Evolutionary conservation across 2,329 filamentous ascomycete species (phyloP).

Genomic region (Colletotrichum acutatum): DNA sequence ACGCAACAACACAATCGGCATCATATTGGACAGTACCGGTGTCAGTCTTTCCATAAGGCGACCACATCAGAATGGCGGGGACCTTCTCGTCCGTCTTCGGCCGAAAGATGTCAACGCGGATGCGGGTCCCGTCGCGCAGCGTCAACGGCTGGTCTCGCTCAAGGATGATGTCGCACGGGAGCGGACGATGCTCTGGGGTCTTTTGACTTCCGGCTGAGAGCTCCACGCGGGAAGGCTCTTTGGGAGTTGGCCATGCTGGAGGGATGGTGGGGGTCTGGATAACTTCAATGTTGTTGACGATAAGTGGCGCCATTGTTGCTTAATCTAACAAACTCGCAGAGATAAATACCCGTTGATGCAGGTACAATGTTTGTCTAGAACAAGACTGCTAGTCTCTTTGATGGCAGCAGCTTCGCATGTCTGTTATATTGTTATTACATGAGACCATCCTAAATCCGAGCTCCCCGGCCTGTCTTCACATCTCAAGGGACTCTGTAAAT

Average conservation of each 20-base stretch:
- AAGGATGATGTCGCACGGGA: conserved; percentile 17
- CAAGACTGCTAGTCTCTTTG: neutral
- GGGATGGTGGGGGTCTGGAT: conserved; percentile 2
- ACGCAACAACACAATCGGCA: neutral
- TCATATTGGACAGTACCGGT: neutral
- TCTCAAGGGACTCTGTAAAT: neutral
- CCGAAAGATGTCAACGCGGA: conserved; percentile 13
- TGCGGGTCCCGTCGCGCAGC: conserved; percentile 7
- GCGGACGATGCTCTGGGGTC: neutral
- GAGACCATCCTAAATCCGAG: neutral
- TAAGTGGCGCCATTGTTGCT: conserved; percentile 11
- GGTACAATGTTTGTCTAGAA: neutral
- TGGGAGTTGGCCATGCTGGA: conserved; percentile 8
- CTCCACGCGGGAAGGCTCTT: conserved; percentile 10
- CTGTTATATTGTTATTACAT: neutral
- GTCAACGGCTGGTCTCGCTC: conserved; percentile 4
- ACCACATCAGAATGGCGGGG: conserved; percentile 19
- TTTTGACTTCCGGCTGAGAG: neutral
- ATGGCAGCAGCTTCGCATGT: neutral
- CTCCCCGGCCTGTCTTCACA: neutral
- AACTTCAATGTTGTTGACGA: conserved; percentile 9
- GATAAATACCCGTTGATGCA: neutral
- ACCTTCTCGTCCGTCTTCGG: conserved; percentile 19
- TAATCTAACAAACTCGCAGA: neutral
- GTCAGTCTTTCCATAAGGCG: conserved; percentile 8